Percentiles rank a stretch among this genome's conserved stretches.
These are phyloP conservation scores for Silene uniflora DNA, from an alignment of 148 eudicot species.

Conservation along the genomic window DNA sequence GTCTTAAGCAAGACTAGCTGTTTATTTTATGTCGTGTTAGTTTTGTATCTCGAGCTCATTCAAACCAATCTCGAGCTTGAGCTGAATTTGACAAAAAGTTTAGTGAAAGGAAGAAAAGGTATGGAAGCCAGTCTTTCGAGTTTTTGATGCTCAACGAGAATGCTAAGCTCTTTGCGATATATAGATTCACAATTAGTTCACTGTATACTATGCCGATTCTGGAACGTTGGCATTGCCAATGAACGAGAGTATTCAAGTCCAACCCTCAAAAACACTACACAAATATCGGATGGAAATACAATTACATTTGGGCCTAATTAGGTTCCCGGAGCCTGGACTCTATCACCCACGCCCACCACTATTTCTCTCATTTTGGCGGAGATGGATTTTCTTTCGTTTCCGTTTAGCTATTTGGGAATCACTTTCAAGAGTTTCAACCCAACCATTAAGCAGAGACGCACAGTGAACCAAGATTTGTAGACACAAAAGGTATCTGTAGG, in stretches of 20 bases:
- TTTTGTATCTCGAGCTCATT: too few species aligned
- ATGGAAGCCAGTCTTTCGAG: too few species aligned
- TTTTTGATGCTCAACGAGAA: slow-evolving; percentile 1
- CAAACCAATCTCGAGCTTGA: too few species aligned
- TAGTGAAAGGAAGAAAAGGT: too few species aligned
- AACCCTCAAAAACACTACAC: slow-evolving; percentile 24
- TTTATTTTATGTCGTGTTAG: too few species aligned
- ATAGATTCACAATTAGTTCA: slow-evolving; percentile 17
- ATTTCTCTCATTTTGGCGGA: not conserved
- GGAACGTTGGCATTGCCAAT: not conserved
- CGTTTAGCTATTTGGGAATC: not conserved
- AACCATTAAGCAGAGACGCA: not conserved
- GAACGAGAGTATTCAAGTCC: not conserved
- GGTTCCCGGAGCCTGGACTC: slow-evolving; percentile 7
- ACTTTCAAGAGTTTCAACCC: too few species aligned
- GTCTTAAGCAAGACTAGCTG: too few species aligned
- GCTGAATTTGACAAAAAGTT: too few species aligned
- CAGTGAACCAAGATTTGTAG: slow-evolving; percentile 4
- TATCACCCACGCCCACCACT: not conserved
- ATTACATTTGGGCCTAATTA: slow-evolving; percentile 17
- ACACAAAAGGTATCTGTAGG: slow-evolving; percentile 2
- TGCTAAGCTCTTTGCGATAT: slow-evolving; percentile 14
- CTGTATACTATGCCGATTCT: slow-evolving; percentile 17
- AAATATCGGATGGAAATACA: slow-evolving; percentile 12
- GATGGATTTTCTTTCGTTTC: not conserved